A percentile compares a stretch with the other conserved stretches of the same genome.
These are phyloP conservation scores for Candida ficus DNA, from an alignment of 805 yeast genomes.

Conservation along the genomic window DNA sequence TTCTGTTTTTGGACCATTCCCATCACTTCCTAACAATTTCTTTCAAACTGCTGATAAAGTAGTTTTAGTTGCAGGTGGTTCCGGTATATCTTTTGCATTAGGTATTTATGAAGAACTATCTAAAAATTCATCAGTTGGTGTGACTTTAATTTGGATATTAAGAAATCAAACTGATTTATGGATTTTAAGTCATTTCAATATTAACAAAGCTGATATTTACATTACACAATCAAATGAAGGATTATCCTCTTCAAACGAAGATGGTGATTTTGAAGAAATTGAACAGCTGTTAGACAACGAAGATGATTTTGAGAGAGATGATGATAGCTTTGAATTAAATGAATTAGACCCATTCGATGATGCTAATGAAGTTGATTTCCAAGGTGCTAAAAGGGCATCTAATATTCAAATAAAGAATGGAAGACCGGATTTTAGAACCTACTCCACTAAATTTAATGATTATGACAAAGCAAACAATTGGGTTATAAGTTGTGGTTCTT, in stretches of 20 bases:
- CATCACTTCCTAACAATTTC: constrained; percentile 40
- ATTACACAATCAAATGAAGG: constrained; percentile 27
- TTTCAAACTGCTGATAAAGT: constrained; percentile 46
- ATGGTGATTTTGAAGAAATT: constrained; percentile 8
- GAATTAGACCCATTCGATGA: constrained; percentile 21
- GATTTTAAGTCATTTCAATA: constrained; percentile 35
- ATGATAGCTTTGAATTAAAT: constrained; percentile 22
- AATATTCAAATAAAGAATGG: constrained; percentile 21
- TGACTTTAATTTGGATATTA: constrained; percentile 52
- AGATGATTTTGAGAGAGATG: constrained; percentile 6
- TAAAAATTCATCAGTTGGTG: constrained; percentile 21
- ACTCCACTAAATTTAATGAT: constrained; percentile 28
- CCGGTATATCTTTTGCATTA: constrained; percentile 63
- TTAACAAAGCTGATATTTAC: constrained; percentile 33
- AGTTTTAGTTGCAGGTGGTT: constrained; percentile 61
- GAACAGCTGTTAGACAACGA: constrained; percentile 19
- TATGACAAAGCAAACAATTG: constrained; percentile 35
- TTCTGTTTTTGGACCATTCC: constrained; percentile 38
- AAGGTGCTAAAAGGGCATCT: background rate
- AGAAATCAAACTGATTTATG: constrained; percentile 41
- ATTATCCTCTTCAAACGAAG: background rate
- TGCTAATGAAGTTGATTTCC: constrained; percentile 1
- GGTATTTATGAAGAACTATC: constrained; percentile 43
- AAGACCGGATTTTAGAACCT: constrained; percentile 34
- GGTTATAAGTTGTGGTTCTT: constrained; percentile 59